phyloP scores from a whole-genome alignment of 1,139 yeast species.

The Pneumocystis murina region DNA sequence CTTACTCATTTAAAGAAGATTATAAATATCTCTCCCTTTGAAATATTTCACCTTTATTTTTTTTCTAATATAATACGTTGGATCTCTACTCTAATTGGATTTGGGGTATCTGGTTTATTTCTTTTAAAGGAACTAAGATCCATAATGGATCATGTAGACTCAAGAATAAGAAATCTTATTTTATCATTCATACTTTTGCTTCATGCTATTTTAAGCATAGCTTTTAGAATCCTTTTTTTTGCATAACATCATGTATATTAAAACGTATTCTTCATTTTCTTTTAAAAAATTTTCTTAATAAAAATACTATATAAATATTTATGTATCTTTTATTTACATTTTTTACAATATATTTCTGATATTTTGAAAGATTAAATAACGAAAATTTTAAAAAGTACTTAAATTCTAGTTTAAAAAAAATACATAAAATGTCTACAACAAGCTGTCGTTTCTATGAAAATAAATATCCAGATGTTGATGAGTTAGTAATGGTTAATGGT shows the following conservation, averaged over 20 bases:
- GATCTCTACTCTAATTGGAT: slow-evolving; percentile 26
- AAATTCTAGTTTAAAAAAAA: neutral
- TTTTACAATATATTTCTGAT: neutral
- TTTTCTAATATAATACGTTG: slow-evolving; percentile 26
- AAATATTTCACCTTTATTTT: slow-evolving; percentile 23
- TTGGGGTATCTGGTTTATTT: slow-evolving; percentile 25
- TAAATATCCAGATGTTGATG: slow-evolving; percentile 97
- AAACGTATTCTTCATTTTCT: neutral
- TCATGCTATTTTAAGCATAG: slow-evolving; percentile 27
- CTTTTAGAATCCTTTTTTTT: slow-evolving; percentile 27
- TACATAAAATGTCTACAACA: slow-evolving; percentile 17
- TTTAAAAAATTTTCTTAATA: neutral
- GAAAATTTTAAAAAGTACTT: neutral
- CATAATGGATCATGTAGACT: slow-evolving; percentile 21
- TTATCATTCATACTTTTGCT: slow-evolving; percentile 22
- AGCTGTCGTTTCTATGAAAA: slow-evolving; percentile 89
- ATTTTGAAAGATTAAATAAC: neutral
- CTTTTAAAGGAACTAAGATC: slow-evolving; percentile 26
- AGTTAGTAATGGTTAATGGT: slow-evolving; percentile 93
- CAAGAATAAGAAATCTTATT: slow-evolving; percentile 22
- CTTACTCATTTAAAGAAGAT: neutral
- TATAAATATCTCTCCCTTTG: slow-evolving; percentile 31
- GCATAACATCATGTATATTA: slow-evolving; percentile 3
- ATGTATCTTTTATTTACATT: neutral
- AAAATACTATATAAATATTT: neutral